phyloP scores from a whole-genome alignment of 495 filamentous ascomycete genomes.

The Penicillium angulare region DNA sequence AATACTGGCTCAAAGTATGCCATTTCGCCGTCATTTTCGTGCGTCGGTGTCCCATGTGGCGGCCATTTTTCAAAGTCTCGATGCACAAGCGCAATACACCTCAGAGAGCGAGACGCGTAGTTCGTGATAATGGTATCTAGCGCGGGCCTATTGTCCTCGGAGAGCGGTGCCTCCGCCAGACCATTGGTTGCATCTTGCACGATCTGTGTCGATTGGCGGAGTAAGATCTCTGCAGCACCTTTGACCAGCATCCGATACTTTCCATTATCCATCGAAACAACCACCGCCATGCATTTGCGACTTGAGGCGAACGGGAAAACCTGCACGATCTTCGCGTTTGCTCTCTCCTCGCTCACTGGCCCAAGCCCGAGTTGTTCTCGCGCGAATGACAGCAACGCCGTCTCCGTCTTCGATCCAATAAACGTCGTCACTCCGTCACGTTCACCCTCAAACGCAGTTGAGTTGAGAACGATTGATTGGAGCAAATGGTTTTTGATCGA shows the following conservation, averaged over 20 bases:
- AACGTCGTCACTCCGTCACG: slow-evolving; percentile 64
- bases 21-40: slow-evolving; percentile 67
- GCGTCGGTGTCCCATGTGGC: slow-evolving; percentile 61
- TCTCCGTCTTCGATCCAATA: slow-evolving; percentile 89
- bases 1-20: slow-evolving; percentile 79
- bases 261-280: slow-evolving; percentile 64
- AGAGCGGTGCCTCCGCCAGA: slow-evolving; percentile 53
- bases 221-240: slow-evolving; percentile 82
- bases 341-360: slow-evolving; percentile 64
- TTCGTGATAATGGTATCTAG: slow-evolving; percentile 67
- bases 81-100: slow-evolving; percentile 85
- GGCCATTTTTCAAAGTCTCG: slow-evolving; percentile 91
- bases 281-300: slow-evolving; percentile 88
- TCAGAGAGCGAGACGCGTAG: slow-evolving; percentile 79
- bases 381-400: slow-evolving; percentile 74
- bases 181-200: slow-evolving; percentile 67
- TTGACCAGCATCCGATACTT: slow-evolving; percentile 78
- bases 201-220: slow-evolving; percentile 67
- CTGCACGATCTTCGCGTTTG: slow-evolving; percentile 67
- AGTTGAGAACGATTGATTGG: slow-evolving; percentile 80
- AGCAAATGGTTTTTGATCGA: slow-evolving; percentile 62
- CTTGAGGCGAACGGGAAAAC: slow-evolving; percentile 83
- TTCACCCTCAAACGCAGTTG: slow-evolving; percentile 85
- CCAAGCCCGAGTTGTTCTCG: slow-evolving; percentile 75
- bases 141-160: slow-evolving; percentile 54